Evolutionary conservation across 345 rosid genomes (phyloP).

Genomic region (Hypericum perforatum): DNA sequence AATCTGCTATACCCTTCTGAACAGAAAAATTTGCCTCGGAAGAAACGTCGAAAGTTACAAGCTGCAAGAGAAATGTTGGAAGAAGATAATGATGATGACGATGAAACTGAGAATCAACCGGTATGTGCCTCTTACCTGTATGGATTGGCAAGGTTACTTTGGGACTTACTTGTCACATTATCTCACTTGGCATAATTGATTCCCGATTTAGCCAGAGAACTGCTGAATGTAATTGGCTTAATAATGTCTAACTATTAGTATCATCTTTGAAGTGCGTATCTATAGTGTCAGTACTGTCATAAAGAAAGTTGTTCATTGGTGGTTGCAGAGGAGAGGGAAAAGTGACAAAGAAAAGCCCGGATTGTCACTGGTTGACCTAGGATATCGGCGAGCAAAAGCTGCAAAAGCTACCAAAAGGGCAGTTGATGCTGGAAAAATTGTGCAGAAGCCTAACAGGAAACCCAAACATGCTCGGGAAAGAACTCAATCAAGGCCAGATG

Average conservation of each 20-base stretch:
- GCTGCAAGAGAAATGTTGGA: constrained; percentile 96
- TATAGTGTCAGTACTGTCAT: too few relatives aligned
- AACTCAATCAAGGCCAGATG: constrained; percentile 54
- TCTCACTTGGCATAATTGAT: too few relatives aligned
- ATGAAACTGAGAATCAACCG: constrained; percentile 24
- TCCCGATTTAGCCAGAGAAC: too few relatives aligned
- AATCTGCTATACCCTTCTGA: constrained; percentile 7
- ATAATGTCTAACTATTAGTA: too few relatives aligned
- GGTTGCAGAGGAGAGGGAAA: constrained; percentile 38
- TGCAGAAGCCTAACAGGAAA: constrained; percentile 33
- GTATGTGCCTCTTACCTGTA: constrained; percentile 24
- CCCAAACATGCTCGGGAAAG: constrained; percentile 33
- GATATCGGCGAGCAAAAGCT: constrained; percentile 81
- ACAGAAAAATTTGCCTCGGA: constrained; percentile 87
- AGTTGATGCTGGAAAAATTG: constrained; percentile 53
- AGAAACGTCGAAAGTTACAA: constrained; percentile 80
- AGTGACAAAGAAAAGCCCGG: constrained; percentile 55
- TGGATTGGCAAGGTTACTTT: background rate
- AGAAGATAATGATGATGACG: constrained; percentile 40
- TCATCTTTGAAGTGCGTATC: too few relatives aligned
- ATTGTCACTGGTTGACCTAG: constrained; percentile 59
- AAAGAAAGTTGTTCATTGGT: too few relatives aligned
- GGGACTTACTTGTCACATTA: too few relatives aligned
- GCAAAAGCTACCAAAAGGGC: constrained; percentile 72
- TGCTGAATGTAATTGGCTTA: too few relatives aligned